phyloP scores from a whole-genome alignment of 495 filamentous ascomycete species.

The Neurospora sp. region DNA sequence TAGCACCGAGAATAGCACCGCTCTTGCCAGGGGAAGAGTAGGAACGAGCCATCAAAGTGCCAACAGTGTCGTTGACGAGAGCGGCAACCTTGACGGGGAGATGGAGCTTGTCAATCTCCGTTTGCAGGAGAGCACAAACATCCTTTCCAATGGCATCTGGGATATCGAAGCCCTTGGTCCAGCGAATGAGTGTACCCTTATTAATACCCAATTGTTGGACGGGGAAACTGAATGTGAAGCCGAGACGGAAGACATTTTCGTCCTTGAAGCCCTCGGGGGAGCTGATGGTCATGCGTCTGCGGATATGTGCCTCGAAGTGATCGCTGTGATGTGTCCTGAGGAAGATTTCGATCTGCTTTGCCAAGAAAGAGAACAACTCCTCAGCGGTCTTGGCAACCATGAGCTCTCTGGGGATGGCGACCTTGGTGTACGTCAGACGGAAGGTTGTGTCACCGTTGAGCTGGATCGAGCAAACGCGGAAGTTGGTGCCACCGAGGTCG shows the following conservation, averaged over 20 bases:
- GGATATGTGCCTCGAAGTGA: conserved; percentile 65
- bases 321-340: conserved; percentile 79
- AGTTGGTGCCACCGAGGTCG: conserved; percentile 94
- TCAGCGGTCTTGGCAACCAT: conserved; percentile 83
- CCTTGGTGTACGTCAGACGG: conserved; percentile 82
- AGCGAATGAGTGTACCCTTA: conserved; percentile 81
- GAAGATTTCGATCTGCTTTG: conserved; percentile 83
- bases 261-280: conserved; percentile 44
- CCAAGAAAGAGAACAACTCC: conserved; percentile 87
- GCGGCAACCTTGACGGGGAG: conserved; percentile 90
- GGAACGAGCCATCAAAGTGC: conserved; percentile 93
- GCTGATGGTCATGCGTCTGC: conserved; percentile 46
- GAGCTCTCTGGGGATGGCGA: conserved; percentile 76
- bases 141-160: conserved; percentile 86
- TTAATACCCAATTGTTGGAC: conserved; percentile 92
- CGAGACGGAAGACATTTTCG: conserved; percentile 75
- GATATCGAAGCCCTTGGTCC: conserved; percentile 98
- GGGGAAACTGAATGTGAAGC: conserved; percentile 97
- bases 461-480: conserved; percentile 90
- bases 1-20: conserved; percentile 78
- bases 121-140: conserved; percentile 80
- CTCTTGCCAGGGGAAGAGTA: conserved; percentile 88
- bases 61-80: conserved; percentile 94
- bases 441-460: conserved; percentile 90
- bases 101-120: conserved; percentile 77